Evolutionary conservation across 129 eudicot genomes (phyloP).

Genomic region (Kitagawia praeruptora): DNA sequence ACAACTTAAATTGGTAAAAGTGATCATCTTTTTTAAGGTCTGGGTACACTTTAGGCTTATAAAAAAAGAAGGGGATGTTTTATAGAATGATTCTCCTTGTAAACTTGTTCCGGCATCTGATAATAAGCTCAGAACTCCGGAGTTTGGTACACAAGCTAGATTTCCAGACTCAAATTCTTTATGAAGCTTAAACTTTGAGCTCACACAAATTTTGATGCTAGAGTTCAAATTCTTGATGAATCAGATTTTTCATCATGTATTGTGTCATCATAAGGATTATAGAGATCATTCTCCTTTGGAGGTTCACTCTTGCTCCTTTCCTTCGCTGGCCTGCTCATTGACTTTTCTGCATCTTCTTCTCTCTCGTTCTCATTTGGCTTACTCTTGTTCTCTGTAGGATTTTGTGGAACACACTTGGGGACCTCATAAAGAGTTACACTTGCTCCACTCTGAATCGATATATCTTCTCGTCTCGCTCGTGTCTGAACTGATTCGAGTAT

Average conservation of each 20-base stretch:
- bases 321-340: conserved; percentile 14
- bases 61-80: not conserved
- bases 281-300: conserved; percentile 35
- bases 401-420: conserved; percentile 19
- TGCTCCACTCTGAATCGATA: conserved; percentile 24
- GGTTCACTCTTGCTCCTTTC: conserved; percentile 46
- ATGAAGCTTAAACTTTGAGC: not conserved
- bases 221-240: not conserved
- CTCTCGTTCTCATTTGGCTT: conserved; percentile 10
- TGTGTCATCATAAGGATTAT: conserved; percentile 20
- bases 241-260: not conserved
- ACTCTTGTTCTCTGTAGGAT: conserved; percentile 8
- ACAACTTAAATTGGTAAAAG: not conserved
- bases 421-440: conserved; percentile 52
- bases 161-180: not conserved
- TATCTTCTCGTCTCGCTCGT: conserved; percentile 33
- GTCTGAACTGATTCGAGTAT: conserved; percentile 60
- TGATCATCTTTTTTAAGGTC: not conserved
- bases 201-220: not conserved
- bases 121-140: not conserved
- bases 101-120: not conserved
- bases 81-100: not conserved
- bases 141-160: conserved; percentile 4
- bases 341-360: conserved; percentile 15
- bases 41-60: not conserved